Evolutionary conservation across 2,329 filamentous ascomycete species (phyloP).

Genomic region (Annulohypoxylon truncatum): DNA sequence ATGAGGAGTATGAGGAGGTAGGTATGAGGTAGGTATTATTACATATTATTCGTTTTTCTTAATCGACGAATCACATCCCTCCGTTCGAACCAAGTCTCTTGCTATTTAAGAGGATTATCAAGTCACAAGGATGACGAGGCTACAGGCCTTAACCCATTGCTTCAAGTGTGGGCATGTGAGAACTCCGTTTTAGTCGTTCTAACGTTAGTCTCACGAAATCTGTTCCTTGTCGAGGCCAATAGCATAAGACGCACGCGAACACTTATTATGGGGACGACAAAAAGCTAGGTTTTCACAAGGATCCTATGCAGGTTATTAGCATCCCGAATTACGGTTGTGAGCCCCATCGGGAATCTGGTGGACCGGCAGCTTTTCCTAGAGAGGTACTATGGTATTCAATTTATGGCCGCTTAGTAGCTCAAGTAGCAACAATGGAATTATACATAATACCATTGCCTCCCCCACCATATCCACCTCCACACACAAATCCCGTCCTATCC

Average conservation of each 20-base stretch:
- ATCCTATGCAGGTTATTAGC: conserved; percentile 41
- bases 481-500: conserved; percentile 36
- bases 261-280: conserved; percentile 38
- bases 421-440: conserved; percentile 33
- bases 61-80: conserved; percentile 28
- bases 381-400: conserved; percentile 37
- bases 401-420: conserved; percentile 28
- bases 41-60: conserved; percentile 20
- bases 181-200: conserved; percentile 32
- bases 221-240: conserved; percentile 38
- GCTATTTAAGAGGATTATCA: conserved; percentile 18
- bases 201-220: conserved; percentile 41
- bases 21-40: conserved; percentile 23
- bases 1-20: not conserved
- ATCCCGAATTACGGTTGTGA: conserved; percentile 39
- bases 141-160: conserved; percentile 32
- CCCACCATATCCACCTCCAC: conserved; percentile 43
- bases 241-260: conserved; percentile 35
- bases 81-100: conserved; percentile 12
- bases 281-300: conserved; percentile 41
- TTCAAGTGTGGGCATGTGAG: conserved; percentile 42
- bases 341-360: conserved; percentile 42
- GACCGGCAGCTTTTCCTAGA: conserved; percentile 40
- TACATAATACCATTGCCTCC: conserved; percentile 39
- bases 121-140: conserved; percentile 43